phyloP scores from a whole-genome alignment of 176 grass and related monocot genomes.

The Musa itinerans region DNA sequence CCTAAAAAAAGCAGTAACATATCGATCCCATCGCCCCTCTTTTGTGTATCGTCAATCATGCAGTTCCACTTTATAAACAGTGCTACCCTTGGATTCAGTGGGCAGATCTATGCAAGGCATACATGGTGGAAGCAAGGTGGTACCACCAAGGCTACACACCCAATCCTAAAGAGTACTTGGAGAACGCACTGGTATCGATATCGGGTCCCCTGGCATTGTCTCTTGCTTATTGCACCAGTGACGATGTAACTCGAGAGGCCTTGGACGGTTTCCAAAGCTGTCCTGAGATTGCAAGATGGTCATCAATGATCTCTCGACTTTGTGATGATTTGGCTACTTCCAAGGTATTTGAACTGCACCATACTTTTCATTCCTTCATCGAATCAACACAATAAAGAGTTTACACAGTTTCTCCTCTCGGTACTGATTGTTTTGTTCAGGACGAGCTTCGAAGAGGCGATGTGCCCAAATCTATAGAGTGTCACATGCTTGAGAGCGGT shows the following conservation, averaged over 20 bases:
- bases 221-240: constrained; percentile 6
- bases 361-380: not conserved
- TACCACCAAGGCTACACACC: constrained; percentile 16
- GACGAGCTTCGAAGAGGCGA: too few relatives aligned
- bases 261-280: constrained; percentile 3
- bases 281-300: not conserved
- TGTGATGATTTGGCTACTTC: constrained; percentile 13
- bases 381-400: too few relatives aligned
- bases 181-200: constrained; percentile 35
- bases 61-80: not conserved
- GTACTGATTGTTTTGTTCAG: not conserved
- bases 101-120: constrained; percentile 37
- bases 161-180: constrained; percentile 32
- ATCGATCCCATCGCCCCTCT: not conserved
- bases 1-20: constrained; percentile 31
- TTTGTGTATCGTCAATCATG: not conserved
- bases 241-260: constrained; percentile 1
- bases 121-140: constrained; percentile 43
- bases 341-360: not conserved
- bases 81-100: constrained; percentile 20
- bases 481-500: too few relatives aligned
- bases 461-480: too few relatives aligned
- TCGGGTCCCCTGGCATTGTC: constrained; percentile 27
- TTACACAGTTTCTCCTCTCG: too few relatives aligned
- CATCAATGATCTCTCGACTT: constrained; percentile 9